phyloP scores from a whole-genome alignment of 192 early-diverging fungal genomes.

The Umbelopsis sp. region DNA sequence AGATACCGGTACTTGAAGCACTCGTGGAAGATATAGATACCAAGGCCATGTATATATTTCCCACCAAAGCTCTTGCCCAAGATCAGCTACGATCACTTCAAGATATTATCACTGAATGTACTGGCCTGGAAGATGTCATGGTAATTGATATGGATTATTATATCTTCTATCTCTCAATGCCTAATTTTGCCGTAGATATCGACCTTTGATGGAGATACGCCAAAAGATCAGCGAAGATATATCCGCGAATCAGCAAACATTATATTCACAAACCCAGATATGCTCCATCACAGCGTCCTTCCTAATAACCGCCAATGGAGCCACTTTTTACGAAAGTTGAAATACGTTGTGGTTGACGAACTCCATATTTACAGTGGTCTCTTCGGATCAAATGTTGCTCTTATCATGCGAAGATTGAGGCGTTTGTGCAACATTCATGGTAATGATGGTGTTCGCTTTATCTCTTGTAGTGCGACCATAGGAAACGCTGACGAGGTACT shows the following conservation, averaged over 20 bases:
- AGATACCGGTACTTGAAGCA: constrained; percentile 61
- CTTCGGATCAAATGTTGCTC: constrained; percentile 68
- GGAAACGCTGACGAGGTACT: constrained; percentile 49
- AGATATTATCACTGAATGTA: constrained; percentile 29
- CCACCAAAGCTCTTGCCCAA: constrained; percentile 83
- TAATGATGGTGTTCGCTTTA: constrained; percentile 54
- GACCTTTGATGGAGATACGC: constrained; percentile 71
- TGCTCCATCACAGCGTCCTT: constrained; percentile 70
- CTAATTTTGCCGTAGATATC: constrained; percentile 27
- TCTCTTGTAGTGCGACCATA: constrained; percentile 68
- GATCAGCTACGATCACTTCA: constrained; percentile 67
- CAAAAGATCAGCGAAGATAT: constrained; percentile 34
- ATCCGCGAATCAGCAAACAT: constrained; percentile 60
- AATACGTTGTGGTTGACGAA: constrained; percentile 74
- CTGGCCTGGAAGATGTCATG: constrained; percentile 32
- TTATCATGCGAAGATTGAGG: constrained; percentile 66
- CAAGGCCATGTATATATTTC: constrained; percentile 67
- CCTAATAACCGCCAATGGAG: constrained; percentile 60
- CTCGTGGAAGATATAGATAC: constrained; percentile 43
- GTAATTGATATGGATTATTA: background rate
- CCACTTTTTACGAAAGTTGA: constrained; percentile 52
- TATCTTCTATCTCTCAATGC: background rate
- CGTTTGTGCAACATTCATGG: constrained; percentile 51
- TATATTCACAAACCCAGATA: constrained; percentile 85
- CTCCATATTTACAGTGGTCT: constrained; percentile 67